Conservation (phyloP, 352 stramenopile genomes). For the Phytophthora niederhauseri region DNA sequence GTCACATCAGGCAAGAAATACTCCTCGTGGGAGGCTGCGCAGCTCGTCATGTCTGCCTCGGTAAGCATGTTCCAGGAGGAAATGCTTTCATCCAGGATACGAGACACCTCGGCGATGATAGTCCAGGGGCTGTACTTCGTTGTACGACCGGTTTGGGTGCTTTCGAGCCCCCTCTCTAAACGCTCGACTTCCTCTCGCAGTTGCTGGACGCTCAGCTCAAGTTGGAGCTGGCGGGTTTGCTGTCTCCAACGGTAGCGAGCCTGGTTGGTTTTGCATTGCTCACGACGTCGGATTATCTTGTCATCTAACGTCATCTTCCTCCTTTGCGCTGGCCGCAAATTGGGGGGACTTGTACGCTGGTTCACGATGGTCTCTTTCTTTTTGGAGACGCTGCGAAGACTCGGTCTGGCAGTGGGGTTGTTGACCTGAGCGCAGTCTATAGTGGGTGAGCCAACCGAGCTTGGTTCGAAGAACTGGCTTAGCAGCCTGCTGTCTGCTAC, state of each 20-base stretch:
- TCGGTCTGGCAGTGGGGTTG: background rate
- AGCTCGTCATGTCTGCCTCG: background rate
- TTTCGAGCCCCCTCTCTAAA: background rate
- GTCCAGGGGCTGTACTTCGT: conserved; percentile 11
- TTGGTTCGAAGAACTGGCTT: background rate
- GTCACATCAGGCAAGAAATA: conserved; percentile 3
- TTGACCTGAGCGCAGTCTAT: background rate
- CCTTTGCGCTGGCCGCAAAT: too few relatives aligned
- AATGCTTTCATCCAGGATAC: background rate
- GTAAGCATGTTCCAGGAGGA: background rate
- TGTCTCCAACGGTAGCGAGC: conserved; percentile 26
- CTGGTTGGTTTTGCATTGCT: conserved; percentile 23
- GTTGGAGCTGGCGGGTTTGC: background rate
- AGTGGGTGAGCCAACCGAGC: background rate
- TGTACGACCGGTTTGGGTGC: background rate
- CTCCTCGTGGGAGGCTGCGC: background rate
- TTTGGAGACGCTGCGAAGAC: too few relatives aligned
- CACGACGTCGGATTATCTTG: background rate
- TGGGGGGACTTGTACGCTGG: too few relatives aligned
- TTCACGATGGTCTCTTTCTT: too few relatives aligned
- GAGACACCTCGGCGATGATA: conserved; percentile 8
- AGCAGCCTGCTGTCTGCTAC: background rate
- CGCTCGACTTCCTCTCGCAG: conserved; percentile 3
- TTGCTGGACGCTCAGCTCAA: conserved; percentile 10
- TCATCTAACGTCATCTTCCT: too few relatives aligned